Percentiles rank a stretch among this genome's conserved stretches.
Evolutionary conservation across 768 basidiomycete species (phyloP).

Genomic region (Lactarius indigo): DNA sequence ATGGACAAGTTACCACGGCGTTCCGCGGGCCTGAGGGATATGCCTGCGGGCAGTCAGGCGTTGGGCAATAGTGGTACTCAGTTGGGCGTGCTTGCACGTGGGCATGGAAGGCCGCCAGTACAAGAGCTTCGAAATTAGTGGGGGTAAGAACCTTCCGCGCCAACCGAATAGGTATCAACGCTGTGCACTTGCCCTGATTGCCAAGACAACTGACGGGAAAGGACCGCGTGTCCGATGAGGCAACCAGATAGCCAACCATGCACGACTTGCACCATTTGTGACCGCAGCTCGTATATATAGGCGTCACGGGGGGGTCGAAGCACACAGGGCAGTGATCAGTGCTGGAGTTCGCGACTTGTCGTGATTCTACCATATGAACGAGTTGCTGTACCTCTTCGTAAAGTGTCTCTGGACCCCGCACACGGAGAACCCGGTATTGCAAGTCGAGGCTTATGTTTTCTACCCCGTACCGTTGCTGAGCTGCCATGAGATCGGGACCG

Average conservation of each 20-base stretch:
- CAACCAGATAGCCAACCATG: constrained; percentile 52
- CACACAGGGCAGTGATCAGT: constrained; percentile 62
- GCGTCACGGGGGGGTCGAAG: constrained; percentile 50
- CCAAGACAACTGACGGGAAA: constrained; percentile 79
- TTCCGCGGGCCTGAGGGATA: constrained; percentile 56
- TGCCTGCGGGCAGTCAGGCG: constrained; percentile 72
- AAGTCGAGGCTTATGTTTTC: constrained; percentile 57
- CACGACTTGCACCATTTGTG: constrained; percentile 69
- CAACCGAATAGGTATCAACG: constrained; percentile 50
- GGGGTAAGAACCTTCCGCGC: constrained; percentile 50
- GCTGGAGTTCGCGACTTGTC: constrained; percentile 26
- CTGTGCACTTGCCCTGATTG: constrained; percentile 52
- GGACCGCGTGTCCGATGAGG: constrained; percentile 51
- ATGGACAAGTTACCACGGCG: constrained; percentile 61
- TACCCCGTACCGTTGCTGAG: constrained; percentile 49
- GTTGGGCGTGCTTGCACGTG: constrained; percentile 56
- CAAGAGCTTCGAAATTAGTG: constrained; percentile 51
- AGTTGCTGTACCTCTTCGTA: constrained; percentile 44
- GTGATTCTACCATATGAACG: constrained; percentile 33
- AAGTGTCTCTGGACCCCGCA: constrained; percentile 54
- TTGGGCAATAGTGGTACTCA: constrained; percentile 73
- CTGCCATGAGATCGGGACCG: constrained; percentile 40
- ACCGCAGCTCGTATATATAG: constrained; percentile 56
- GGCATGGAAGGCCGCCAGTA: constrained; percentile 56
- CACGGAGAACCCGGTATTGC: constrained; percentile 38